Evolutionary conservation across 2,329 filamentous ascomycete species (phyloP).

Genomic region (Chrysoporthe cubensis): DNA sequence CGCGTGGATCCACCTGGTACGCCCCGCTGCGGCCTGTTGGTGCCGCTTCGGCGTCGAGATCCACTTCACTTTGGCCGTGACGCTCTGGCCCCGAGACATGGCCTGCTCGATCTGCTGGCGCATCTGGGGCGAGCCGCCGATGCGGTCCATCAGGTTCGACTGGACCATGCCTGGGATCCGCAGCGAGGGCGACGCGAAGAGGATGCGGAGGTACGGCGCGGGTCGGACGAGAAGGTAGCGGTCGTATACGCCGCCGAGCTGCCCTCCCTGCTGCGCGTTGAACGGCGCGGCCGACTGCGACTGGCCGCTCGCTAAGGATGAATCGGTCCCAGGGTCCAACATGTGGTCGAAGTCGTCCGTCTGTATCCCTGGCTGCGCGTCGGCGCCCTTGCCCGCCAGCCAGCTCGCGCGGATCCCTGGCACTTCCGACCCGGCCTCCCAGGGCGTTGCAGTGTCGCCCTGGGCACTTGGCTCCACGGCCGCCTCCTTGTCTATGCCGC

Average conservation of each 20-base stretch:
- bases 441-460: conserved; percentile 14
- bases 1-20: conserved; percentile 75
- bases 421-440: conserved; percentile 12
- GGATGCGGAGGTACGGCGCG: conserved; percentile 65
- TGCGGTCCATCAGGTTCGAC: conserved; percentile 57
- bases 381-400: not conserved
- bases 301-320: not conserved
- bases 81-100: conserved; percentile 68
- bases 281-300: not conserved
- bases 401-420: not conserved
- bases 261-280: conserved; percentile 34
- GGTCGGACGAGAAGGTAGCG: conserved; percentile 69
- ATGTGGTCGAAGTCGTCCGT: not conserved
- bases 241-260: conserved; percentile 48
- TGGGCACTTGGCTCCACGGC: conserved; percentile 26
- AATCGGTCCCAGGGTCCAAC: conserved; percentile 1
- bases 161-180: conserved; percentile 70
- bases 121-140: conserved; percentile 53
- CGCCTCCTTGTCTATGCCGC: conserved; percentile 20
- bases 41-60: conserved; percentile 49
- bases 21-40: conserved; percentile 38
- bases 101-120: conserved; percentile 58
- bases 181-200: conserved; percentile 71
- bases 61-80: conserved; percentile 78
- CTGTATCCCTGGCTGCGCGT: not conserved